These are phyloP conservation scores for Geotrichum candidum DNA, from an alignment of 1,139 yeast genomes.

Conservation along the genomic window DNA sequence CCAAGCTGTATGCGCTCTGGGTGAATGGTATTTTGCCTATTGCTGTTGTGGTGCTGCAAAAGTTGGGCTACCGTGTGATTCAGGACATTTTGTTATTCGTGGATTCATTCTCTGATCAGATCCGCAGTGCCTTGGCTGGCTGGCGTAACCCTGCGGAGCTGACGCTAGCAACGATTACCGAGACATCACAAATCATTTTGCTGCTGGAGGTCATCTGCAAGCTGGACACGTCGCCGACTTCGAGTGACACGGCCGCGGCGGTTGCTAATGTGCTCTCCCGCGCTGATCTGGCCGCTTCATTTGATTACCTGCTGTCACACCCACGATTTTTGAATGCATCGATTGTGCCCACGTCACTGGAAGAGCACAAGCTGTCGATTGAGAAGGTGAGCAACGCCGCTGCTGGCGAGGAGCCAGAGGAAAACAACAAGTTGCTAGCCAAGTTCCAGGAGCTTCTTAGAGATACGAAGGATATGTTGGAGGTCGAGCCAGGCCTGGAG, in stretches of 20 bases:
- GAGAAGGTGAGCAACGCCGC: not conserved
- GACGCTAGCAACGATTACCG: constrained; percentile 62
- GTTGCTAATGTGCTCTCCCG: constrained; percentile 2
- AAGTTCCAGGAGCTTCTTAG: constrained; percentile 6
- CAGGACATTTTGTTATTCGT: constrained; percentile 65
- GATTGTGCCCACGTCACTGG: constrained; percentile 55
- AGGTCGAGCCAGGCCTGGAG: not conserved
- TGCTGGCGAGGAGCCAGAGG: not conserved
- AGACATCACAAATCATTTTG: constrained; percentile 70
- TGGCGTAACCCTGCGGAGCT: constrained; percentile 67
- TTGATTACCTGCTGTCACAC: constrained; percentile 72
- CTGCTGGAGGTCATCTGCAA: constrained; percentile 50
- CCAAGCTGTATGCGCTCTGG: constrained; percentile 71
- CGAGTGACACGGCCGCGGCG: not conserved
- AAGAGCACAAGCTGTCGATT: constrained; percentile 44
- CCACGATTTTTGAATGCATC: constrained; percentile 76
- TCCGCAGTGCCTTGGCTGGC: constrained; percentile 51
- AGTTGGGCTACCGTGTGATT: constrained; percentile 56
- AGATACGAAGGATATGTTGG: constrained; percentile 5
- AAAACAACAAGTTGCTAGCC: constrained; percentile 1
- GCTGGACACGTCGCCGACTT: constrained; percentile 38
- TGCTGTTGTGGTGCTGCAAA: constrained; percentile 52
- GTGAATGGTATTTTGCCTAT: constrained; percentile 72
- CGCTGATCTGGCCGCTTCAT: constrained; percentile 47
- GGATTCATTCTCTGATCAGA: constrained; percentile 59